Evolutionary conservation across 2,329 filamentous ascomycete species (phyloP).

Genomic region (Blumeria hordei): DNA sequence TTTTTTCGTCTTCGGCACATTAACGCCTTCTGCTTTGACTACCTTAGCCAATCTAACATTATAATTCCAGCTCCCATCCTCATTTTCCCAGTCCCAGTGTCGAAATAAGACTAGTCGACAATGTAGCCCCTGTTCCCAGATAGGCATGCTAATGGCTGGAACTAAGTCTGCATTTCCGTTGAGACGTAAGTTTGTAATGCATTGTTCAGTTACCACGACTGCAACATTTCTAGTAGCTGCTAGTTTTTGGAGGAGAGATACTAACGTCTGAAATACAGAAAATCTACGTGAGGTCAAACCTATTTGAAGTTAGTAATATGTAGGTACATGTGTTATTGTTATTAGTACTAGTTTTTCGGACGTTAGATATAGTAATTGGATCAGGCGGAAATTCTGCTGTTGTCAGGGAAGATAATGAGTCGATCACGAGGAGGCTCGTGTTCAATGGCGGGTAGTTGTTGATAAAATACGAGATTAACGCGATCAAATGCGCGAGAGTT

Average conservation of each 20-base stretch:
- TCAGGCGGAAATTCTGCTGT: conserved; percentile 51
- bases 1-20: conserved; percentile 8
- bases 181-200: conserved; percentile 53
- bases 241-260: conserved; percentile 48
- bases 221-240: conserved; percentile 50
- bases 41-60: conserved; percentile 35
- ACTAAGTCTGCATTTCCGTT: conserved; percentile 43
- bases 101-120: conserved; percentile 56
- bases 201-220: conserved; percentile 54
- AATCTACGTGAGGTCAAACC: conserved; percentile 16
- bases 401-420: conserved; percentile 53
- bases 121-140: conserved; percentile 60
- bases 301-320: too few species aligned
- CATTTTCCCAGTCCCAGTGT: conserved; percentile 32
- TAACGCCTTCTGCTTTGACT: conserved; percentile 34
- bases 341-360: conserved; percentile 6
- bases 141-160: conserved; percentile 47
- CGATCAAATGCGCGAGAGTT: conserved; percentile 41
- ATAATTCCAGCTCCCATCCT: conserved; percentile 21
- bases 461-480: conserved; percentile 46
- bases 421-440: conserved; percentile 50
- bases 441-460: conserved; percentile 32
- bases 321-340: too few species aligned
- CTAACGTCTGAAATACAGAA: conserved; percentile 29
- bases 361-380: conserved; percentile 15